A percentile compares a stretch with the other conserved stretches of the same genome.
Evolutionary conservation across 805 yeast species (phyloP).

Genomic region (Hyphopichia homilentoma): DNA sequence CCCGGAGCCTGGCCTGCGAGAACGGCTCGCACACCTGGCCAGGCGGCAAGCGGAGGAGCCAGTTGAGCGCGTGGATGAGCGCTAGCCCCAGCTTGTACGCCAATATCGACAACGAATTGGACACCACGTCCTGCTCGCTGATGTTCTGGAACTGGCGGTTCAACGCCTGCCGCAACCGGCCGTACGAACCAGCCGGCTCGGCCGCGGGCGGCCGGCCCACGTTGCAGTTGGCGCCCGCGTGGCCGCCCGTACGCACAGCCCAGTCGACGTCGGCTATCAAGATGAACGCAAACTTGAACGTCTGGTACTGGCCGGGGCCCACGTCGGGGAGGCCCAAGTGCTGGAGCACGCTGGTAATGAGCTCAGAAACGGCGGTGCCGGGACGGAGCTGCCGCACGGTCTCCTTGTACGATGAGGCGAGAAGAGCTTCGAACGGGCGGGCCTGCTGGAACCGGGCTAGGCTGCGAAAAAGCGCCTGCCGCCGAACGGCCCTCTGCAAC

Average conservation of each 20-base stretch:
- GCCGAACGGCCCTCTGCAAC: too few species aligned
- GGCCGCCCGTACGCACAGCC: background rate
- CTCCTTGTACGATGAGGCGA: constrained; percentile 2
- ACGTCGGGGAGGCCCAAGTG: background rate
- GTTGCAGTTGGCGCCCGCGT: constrained; percentile 11
- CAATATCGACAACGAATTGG: constrained; percentile 2
- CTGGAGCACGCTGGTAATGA: constrained; percentile 2
- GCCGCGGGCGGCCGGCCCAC: too few species aligned
- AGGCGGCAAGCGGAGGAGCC: background rate
- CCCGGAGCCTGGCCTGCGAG: constrained; percentile 2
- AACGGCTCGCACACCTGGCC: constrained; percentile 1
- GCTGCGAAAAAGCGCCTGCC: too few species aligned
- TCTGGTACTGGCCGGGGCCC: constrained; percentile 2
- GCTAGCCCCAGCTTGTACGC: constrained; percentile 1
- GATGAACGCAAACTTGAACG: constrained; percentile 2
- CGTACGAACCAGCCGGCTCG: too few species aligned
- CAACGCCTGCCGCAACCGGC: too few species aligned
- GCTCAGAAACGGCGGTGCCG: background rate
- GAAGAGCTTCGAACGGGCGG: too few species aligned
- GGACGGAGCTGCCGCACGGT: background rate
- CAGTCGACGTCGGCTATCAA: constrained; percentile 10
- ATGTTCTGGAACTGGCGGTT: too few species aligned
- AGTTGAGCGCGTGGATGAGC: background rate
- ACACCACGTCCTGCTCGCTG: too few species aligned
- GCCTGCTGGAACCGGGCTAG: too few species aligned